Evolutionary conservation across 1,284 basidiomycete species (phyloP).

Genomic region (Waitea zeae): DNA sequence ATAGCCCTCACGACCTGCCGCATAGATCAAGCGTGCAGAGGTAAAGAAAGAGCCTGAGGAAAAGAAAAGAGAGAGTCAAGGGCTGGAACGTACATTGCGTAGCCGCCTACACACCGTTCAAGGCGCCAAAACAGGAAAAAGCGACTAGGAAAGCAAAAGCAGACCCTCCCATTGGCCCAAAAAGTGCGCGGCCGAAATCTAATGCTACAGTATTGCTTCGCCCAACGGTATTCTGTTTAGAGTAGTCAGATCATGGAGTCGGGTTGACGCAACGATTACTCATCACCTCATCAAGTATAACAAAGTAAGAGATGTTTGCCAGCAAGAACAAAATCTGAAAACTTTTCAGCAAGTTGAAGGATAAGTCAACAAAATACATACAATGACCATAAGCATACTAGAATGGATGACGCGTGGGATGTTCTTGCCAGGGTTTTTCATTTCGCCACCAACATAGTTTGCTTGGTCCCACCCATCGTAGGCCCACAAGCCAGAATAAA

Average conservation of each 20-base stretch:
- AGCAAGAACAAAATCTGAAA: conserved; percentile 54
- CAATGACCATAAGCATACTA: conserved; percentile 68
- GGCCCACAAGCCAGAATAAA: conserved; percentile 94
- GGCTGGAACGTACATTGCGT: not conserved
- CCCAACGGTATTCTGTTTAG: conserved; percentile 36
- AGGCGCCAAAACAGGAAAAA: conserved; percentile 84
- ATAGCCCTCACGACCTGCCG: conserved; percentile 79
- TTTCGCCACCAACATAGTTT: conserved; percentile 87
- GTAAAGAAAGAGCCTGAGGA: conserved; percentile 68
- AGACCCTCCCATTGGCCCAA: conserved; percentile 74
- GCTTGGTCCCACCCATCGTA: conserved; percentile 90
- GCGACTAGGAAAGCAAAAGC: conserved; percentile 86
- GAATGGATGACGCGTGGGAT: conserved; percentile 81
- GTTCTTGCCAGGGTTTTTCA: conserved; percentile 70
- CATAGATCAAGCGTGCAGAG: conserved; percentile 70
- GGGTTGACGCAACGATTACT: too few species aligned
- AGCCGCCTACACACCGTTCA: conserved; percentile 47
- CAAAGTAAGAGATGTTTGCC: conserved; percentile 78
- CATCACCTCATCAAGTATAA: conserved; percentile 75
- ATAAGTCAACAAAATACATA: conserved; percentile 16
- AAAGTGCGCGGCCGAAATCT: conserved; percentile 81
- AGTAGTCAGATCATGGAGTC: not conserved
- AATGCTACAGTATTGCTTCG: conserved; percentile 85
- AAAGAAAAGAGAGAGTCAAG: not conserved
- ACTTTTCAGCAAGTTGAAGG: too few species aligned